Evolutionary conservation across 2,329 filamentous ascomycete genomes (phyloP).

Genomic region (Cladophialophora bantiana): DNA sequence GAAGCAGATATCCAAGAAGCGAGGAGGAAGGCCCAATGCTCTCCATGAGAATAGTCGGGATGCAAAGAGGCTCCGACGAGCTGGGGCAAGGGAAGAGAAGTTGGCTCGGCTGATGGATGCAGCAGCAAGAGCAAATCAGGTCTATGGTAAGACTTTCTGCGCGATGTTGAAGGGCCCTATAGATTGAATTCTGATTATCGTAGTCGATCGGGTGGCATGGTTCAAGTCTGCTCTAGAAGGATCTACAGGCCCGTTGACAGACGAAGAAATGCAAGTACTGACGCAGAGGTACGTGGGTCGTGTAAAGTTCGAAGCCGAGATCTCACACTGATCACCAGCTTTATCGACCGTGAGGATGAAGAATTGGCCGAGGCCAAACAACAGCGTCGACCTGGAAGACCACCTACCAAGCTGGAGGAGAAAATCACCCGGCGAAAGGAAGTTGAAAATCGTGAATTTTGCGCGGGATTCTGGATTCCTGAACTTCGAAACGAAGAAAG

Average conservation of each 20-base stretch:
- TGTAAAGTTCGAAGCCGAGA: not conserved
- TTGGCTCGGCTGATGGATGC: constrained; percentile 74
- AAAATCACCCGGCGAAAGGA: constrained; percentile 74
- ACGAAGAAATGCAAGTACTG: constrained; percentile 54
- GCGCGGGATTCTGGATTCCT: constrained; percentile 80
- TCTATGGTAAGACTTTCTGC: constrained; percentile 64
- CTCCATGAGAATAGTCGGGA: constrained; percentile 91
- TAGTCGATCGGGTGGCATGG: constrained; percentile 72
- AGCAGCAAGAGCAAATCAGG: constrained; percentile 75
- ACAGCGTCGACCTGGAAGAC: constrained; percentile 80
- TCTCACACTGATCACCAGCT: constrained; percentile 42
- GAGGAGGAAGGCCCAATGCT: constrained; percentile 72
- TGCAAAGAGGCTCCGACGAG: constrained; percentile 79
- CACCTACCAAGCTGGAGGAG: constrained; percentile 78
- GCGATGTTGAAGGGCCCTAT: not conserved
- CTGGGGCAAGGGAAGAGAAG: constrained; percentile 80
- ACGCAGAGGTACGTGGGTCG: constrained; percentile 63
- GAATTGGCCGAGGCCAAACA: constrained; percentile 58
- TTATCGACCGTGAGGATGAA: constrained; percentile 47
- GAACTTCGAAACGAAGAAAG: constrained; percentile 75
- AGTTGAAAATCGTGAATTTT: constrained; percentile 77
- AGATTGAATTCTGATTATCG: constrained; percentile 15
- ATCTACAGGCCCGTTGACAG: constrained; percentile 45
- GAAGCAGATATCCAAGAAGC: constrained; percentile 91
- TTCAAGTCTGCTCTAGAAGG: constrained; percentile 70